Conservation (phyloP, 805 yeast genomes). For the Isabelozyma heimii region DNA sequence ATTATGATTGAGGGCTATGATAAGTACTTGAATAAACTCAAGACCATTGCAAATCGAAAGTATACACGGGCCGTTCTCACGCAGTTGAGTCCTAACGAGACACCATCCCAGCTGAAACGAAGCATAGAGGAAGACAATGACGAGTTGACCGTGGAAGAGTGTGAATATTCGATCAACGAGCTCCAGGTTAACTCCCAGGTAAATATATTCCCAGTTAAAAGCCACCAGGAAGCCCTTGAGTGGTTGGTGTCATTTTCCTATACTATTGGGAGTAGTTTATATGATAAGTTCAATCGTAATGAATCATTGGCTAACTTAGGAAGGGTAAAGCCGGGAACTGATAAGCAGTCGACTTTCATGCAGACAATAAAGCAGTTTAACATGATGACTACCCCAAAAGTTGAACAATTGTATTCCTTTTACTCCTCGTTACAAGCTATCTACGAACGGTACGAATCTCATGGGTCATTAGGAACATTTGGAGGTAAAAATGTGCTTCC, state of each 20-base stretch:
- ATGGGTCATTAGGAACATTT: slow-evolving; percentile 23
- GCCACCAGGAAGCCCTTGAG: slow-evolving; percentile 41
- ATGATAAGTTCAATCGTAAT: slow-evolving; percentile 56
- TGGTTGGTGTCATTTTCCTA: slow-evolving; percentile 60
- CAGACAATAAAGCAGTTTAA: slow-evolving; percentile 57
- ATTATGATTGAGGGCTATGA: slow-evolving; percentile 50
- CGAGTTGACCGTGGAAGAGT: slow-evolving; percentile 23
- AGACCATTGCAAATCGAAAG: slow-evolving; percentile 42
- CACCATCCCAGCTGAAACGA: slow-evolving; percentile 2
- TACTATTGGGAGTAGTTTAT: slow-evolving; percentile 49
- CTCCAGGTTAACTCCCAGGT: slow-evolving; percentile 47
- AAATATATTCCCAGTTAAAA: slow-evolving; percentile 51
- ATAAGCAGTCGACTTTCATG: slow-evolving; percentile 42
- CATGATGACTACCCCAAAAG: slow-evolving; percentile 51
- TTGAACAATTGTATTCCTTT: slow-evolving; percentile 41
- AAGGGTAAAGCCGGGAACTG: slow-evolving; percentile 52
- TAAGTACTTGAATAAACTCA: slow-evolving; percentile 43
- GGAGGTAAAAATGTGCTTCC: slow-evolving; percentile 50
- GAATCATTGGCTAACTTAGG: slow-evolving; percentile 55
- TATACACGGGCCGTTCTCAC: slow-evolving; percentile 38
- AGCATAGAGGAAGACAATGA: slow-evolving; percentile 2
- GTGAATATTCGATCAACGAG: slow-evolving; percentile 40
- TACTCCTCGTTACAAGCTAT: slow-evolving; percentile 39
- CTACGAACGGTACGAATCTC: slow-evolving; percentile 20
- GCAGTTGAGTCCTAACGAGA: slow-evolving; percentile 6